A percentile compares a stretch with the other conserved stretches of the same genome.
Evolutionary conservation across 441 rosid genomes (phyloP).

Genomic region (Syzygium syzygioides): DNA sequence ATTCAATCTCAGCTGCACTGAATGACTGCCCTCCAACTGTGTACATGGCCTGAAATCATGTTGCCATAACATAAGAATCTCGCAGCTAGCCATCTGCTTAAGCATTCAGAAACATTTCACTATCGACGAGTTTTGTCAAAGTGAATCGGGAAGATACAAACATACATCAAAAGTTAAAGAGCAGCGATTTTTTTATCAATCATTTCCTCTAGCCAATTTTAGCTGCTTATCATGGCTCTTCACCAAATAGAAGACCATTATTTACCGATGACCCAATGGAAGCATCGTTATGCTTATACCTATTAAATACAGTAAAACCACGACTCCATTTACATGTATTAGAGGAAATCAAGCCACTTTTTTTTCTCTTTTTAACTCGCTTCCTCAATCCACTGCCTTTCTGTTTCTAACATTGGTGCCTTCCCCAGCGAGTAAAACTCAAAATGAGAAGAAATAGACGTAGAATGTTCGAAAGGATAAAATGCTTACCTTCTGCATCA

Average conservation of each 20-base stretch:
- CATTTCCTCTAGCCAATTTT: background rate
- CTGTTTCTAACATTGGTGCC: background rate
- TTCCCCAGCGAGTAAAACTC: background rate
- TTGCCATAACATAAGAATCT: constrained; percentile 7
- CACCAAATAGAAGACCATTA: background rate
- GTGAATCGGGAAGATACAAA: background rate
- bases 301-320: background rate
- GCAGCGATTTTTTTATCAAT: background rate
- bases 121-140: background rate
- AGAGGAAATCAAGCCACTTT: background rate
- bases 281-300: background rate
- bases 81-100: background rate
- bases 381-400: background rate
- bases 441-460: background rate
- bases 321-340: background rate
- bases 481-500: constrained; percentile 59
- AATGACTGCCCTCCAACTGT: constrained; percentile 56
- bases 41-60: constrained; percentile 51
- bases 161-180: background rate
- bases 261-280: background rate
- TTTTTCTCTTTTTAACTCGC: background rate
- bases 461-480: background rate
- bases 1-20: constrained; percentile 61
- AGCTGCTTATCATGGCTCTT: background rate
- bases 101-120: background rate